A percentile compares a stretch with the other conserved stretches of the same genome.
These are phyloP conservation scores for Saccharomyces hybrid DNA, from an alignment of 1,139 yeast genomes.

Conservation along the genomic window DNA sequence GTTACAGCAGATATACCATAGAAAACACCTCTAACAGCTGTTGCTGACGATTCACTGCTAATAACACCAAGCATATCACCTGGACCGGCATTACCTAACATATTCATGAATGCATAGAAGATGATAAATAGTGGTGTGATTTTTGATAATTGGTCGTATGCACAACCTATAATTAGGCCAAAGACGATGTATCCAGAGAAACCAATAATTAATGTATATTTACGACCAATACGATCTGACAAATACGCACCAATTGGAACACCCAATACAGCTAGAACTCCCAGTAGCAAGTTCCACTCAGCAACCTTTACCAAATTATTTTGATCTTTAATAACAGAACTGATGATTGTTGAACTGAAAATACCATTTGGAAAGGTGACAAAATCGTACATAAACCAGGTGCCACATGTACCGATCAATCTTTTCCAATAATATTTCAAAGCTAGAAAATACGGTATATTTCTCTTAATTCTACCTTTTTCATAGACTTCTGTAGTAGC, in stretches of 20 bases:
- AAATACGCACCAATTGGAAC: conserved; percentile 72
- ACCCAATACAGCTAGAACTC: conserved; percentile 85
- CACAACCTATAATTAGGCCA: conserved; percentile 83
- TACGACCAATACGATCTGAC: conserved; percentile 86
- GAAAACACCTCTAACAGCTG: conserved; percentile 84
- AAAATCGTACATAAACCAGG: conserved; percentile 92
- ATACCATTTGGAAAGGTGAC: conserved; percentile 82
- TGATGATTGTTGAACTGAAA: conserved; percentile 62
- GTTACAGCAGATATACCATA: conserved; percentile 87
- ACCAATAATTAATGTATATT: conserved; percentile 66
- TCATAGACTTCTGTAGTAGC: not conserved
- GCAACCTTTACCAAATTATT: conserved; percentile 54
- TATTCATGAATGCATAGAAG: conserved; percentile 75
- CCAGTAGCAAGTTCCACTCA: conserved; percentile 90
- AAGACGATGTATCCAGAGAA: conserved; percentile 64
- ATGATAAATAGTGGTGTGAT: conserved; percentile 75
- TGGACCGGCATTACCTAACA: conserved; percentile 90
- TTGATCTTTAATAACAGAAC: conserved; percentile 53
- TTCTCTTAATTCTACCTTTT: conserved; percentile 14
- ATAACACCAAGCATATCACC: conserved; percentile 87
- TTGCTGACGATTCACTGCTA: conserved; percentile 80
- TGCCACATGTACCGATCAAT: conserved; percentile 55
- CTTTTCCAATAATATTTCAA: conserved; percentile 84
- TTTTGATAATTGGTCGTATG: conserved; percentile 46
- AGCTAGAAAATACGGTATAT: conserved; percentile 62